phyloP scores from a whole-genome alignment of 208 protist species.

The Zelonia costaricensis region DNA sequence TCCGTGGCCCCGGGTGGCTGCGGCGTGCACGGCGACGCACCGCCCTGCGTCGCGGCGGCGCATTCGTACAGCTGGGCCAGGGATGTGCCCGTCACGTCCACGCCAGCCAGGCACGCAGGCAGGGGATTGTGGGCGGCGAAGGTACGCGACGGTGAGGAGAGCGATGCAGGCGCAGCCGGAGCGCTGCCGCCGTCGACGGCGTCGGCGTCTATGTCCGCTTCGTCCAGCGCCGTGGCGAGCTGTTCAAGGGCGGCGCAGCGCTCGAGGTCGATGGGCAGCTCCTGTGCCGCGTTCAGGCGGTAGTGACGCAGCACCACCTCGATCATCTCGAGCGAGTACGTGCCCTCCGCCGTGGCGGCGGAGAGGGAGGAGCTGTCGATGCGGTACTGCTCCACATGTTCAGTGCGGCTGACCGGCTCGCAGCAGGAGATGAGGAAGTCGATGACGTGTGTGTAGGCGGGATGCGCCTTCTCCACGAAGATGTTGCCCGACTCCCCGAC shows the following conservation, averaged over 20 bases:
- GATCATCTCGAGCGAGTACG: slow-evolving; percentile 85
- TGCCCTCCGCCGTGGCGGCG: slow-evolving; percentile 83
- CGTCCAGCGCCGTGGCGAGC: slow-evolving; percentile 28
- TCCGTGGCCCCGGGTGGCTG: no score
- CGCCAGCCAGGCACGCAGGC: slow-evolving; percentile 8
- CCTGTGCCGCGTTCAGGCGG: slow-evolving; percentile 48
- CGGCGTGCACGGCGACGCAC: no score
- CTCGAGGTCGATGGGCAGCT: slow-evolving; percentile 66
- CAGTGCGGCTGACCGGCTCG: slow-evolving; percentile 87
- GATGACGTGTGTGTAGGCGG: slow-evolving; percentile 65
- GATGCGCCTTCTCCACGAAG: slow-evolving; percentile 73
- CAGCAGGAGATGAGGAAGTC: slow-evolving; percentile 90
- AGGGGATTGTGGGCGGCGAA: slow-evolving; percentile 7
- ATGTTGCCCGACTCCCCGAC: slow-evolving; percentile 66
- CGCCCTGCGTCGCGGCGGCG: no score
- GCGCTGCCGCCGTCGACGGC: background rate
- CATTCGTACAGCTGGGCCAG: slow-evolving; percentile 15
- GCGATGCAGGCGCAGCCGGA: background rate
- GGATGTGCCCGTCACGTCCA: slow-evolving; percentile 14
- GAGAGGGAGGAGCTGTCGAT: slow-evolving; percentile 80
- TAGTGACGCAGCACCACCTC: slow-evolving; percentile 77
- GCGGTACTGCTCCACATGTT: slow-evolving; percentile 81
- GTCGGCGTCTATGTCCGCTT: slow-evolving; percentile 2
- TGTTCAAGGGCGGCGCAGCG: slow-evolving; percentile 42
- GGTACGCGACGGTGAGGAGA: background rate